Evolutionary conservation across 2,329 filamentous ascomycete genomes (phyloP).

Genomic region (Lachnellula subtilissima): DNA sequence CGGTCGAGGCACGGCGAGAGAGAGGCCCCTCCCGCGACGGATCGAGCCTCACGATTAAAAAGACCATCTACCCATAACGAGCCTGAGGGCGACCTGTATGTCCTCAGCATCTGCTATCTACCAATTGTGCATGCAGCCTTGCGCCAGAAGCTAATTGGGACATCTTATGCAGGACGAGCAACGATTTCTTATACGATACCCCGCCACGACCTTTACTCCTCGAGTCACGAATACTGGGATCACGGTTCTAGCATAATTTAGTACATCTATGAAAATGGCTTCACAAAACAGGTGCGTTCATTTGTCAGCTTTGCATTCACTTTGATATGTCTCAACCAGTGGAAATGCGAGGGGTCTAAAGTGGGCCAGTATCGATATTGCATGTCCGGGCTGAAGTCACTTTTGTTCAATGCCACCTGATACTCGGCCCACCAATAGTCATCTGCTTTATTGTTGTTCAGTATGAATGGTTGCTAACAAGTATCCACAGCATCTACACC

Average conservation of each 20-base stretch:
- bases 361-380: conserved; percentile 6
- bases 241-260: conserved; percentile 14
- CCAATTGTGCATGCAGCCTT: not conserved
- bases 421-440: conserved; percentile 3
- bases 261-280: conserved; percentile 25
- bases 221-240: conserved; percentile 8
- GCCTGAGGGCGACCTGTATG: not conserved
- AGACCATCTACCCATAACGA: not conserved
- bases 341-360: conserved; percentile 22
- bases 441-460: not conserved
- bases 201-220: conserved; percentile 18
- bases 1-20: conserved; percentile 8
- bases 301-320: conserved; percentile 17
- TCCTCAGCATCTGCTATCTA: not conserved
- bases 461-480: not conserved
- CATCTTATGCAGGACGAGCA: conserved; percentile 11
- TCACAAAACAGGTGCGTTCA: conserved; percentile 30
- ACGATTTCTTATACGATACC: conserved; percentile 28
- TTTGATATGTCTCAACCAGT: conserved; percentile 16
- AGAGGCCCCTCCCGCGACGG: not conserved
- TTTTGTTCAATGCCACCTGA: not conserved
- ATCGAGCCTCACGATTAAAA: not conserved
- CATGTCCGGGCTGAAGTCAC: conserved; percentile 12
- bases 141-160: not conserved
- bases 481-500: conserved; percentile 47